Conservation (phyloP, 2,329 filamentous ascomycete genomes). For the Aureobasidium sp. region DNA sequence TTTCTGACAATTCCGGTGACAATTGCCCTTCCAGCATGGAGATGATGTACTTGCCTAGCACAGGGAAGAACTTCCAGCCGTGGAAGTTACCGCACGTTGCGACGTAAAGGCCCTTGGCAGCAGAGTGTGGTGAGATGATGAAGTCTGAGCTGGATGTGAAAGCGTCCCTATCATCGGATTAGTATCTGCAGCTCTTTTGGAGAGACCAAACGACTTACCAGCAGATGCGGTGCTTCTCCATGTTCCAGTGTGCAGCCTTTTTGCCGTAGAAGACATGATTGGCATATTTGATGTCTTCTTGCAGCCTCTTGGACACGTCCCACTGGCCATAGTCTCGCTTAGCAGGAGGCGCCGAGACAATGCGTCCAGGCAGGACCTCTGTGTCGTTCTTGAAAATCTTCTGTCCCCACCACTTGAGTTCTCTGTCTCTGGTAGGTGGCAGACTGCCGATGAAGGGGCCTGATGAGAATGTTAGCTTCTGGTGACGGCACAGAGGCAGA, state of each 20-base stretch:
- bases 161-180: conserved; percentile 48
- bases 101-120: conserved; percentile 36
- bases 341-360: conserved; percentile 51
- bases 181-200: conserved; percentile 13
- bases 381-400: conserved; percentile 53
- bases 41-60: conserved; percentile 31
- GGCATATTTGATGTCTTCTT: conserved; percentile 53
- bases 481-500: background rate
- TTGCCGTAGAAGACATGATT: conserved; percentile 54
- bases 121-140: conserved; percentile 41
- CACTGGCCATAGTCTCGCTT: conserved; percentile 56
- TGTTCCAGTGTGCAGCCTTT: conserved; percentile 49
- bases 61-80: conserved; percentile 34
- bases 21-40: conserved; percentile 35
- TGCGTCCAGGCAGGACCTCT: conserved; percentile 47
- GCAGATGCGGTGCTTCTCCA: conserved; percentile 58
- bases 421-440: conserved; percentile 43
- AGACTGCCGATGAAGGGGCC: conserved; percentile 53
- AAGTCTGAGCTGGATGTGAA: conserved; percentile 53
- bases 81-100: conserved; percentile 40
- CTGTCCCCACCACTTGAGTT: conserved; percentile 56
- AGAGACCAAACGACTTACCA: conserved; percentile 45
- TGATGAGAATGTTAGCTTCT: conserved; percentile 25
- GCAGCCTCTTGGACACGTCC: conserved; percentile 50
- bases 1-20: conserved; percentile 36